Evolutionary conservation across 176 grass and related monocot genomes (phyloP), one percentile per base, ranked within the genome.

Genomic region (Stipa capillata): DNA sequence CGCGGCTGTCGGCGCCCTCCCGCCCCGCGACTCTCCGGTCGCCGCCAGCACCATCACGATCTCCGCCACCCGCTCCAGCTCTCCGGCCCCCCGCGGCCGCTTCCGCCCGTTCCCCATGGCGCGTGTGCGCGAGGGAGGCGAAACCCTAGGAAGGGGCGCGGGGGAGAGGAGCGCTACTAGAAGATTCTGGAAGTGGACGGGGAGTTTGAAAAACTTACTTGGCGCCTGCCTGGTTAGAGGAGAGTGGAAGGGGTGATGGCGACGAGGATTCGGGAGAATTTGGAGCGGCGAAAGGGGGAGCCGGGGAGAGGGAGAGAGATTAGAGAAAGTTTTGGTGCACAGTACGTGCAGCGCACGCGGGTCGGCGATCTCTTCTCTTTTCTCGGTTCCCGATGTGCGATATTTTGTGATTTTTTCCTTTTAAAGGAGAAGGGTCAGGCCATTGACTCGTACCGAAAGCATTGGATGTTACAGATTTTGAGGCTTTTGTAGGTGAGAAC

Each of bases 31-130:
- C 80, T 89, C 55, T 74, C 79, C 67, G 80, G 83, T 56, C 25
- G 73, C 73, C 24, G 88, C 89, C 44, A 97, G 86, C 61, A 93
- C 88, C 88, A 93, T 89, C 61, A 97, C 88, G 49, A 93, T 84
- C 90, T 89, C 93, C n/a, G 88, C 90, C 36, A 89, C 88, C 33
- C 80, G 69, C 55, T 56, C 74, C 72, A 97, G 21, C 65, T 88
- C 71, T 39, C 74, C 85, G 45, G 1, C 40, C 32, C 20, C 45
- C 27, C 70, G 83, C 49, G 17, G 72, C 71, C 81, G 77, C 79
- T 84, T 82, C 87, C 78, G 65, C 47, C 78, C 76, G 69, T n/a
- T 3, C 64, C 70, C 83, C 83, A 85, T 85, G 31, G 33, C 32
- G 9, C n/a, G 43, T 11, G n/a, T 33, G 29, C 27, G 31, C 39